These are phyloP conservation scores for Kwoniella botswanensis DNA, from an alignment of 768 basidiomycete genomes.

Conservation along the genomic window DNA sequence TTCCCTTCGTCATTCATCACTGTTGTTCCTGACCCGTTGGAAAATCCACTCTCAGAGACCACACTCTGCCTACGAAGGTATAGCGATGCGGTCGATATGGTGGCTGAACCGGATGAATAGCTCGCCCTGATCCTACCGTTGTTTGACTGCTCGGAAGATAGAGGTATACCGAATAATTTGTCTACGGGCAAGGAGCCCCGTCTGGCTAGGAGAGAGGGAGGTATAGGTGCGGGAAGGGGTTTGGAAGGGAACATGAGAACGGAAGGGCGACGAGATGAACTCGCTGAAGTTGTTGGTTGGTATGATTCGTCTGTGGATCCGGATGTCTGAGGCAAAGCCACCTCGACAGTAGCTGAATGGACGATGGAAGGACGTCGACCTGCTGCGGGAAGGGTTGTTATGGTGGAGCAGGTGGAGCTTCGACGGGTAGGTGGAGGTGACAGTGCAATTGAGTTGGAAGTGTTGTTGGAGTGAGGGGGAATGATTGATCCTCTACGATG, in stretches of 20 bases:
- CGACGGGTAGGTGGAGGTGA: conserved; percentile 35
- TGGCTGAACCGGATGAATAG: conserved; percentile 19
- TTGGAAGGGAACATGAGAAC: conserved; percentile 38
- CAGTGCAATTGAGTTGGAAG: background rate
- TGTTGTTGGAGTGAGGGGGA: conserved; percentile 1
- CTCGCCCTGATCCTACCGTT: conserved; percentile 11
- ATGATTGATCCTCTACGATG: conserved; percentile 23
- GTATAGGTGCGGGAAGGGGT: conserved; percentile 35
- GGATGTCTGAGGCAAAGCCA: conserved; percentile 13
- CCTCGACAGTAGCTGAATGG: conserved; percentile 34
- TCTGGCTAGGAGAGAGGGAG: conserved; percentile 40
- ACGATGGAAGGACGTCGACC: conserved; percentile 42
- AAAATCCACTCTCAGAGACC: conserved; percentile 26
- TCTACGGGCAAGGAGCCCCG: conserved; percentile 37
- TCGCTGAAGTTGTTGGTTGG: conserved; percentile 8
- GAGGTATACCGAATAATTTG: conserved; percentile 29
- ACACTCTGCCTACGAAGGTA: conserved; percentile 39
- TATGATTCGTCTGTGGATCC: conserved; percentile 4
- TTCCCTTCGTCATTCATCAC: conserved; percentile 7
- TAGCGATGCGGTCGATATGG: conserved; percentile 30
- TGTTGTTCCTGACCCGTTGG: conserved; percentile 18
- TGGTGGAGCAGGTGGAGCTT: conserved; percentile 41
- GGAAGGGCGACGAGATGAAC: conserved; percentile 30
- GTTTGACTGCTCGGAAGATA: conserved; percentile 11
- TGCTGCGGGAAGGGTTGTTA: conserved; percentile 35